Percentiles rank a stretch among this genome's conserved stretches.
Evolutionary conservation across 192 early-diverging fungal genomes (phyloP).

Genomic region (Coemansia sp.): DNA sequence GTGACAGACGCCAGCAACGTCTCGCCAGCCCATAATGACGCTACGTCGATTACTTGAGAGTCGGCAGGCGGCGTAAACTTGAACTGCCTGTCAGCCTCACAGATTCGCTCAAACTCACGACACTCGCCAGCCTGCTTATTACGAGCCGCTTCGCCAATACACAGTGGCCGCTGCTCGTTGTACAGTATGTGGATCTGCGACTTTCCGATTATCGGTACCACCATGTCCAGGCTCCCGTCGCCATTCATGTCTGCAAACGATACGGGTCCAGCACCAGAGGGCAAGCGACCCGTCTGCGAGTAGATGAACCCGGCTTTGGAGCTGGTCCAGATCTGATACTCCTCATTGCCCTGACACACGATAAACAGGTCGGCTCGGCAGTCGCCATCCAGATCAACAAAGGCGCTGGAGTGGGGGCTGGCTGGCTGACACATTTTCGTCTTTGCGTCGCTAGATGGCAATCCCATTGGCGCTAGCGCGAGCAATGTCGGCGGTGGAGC

Average conservation of each 20-base stretch:
- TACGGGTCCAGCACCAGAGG: slow-evolving; percentile 68
- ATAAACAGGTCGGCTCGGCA: slow-evolving; percentile 78
- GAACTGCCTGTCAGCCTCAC: slow-evolving; percentile 65
- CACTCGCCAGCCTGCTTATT: slow-evolving; percentile 47
- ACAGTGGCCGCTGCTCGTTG: slow-evolving; percentile 81
- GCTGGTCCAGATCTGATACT: slow-evolving; percentile 79
- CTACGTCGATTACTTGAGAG: slow-evolving; percentile 36
- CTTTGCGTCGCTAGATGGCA: slow-evolving; percentile 14
- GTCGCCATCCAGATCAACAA: slow-evolving; percentile 91
- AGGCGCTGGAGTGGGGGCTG: slow-evolving; percentile 87
- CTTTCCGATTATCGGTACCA: slow-evolving; percentile 64
- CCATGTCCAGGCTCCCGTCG: slow-evolving; percentile 85
- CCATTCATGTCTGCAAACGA: slow-evolving; percentile 93
- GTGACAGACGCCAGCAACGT: slow-evolving; percentile 51
- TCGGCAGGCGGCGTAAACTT: slow-evolving; percentile 38
- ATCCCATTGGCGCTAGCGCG: slow-evolving; percentile 11
- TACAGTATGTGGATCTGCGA: slow-evolving; percentile 77
- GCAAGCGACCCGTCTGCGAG: slow-evolving; percentile 62
- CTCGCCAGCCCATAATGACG: slow-evolving; percentile 49
- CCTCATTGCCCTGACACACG: slow-evolving; percentile 63
- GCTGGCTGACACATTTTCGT: slow-evolving; percentile 63
- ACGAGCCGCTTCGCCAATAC: slow-evolving; percentile 41
- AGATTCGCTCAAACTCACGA: slow-evolving; percentile 67
- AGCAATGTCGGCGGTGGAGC: slow-evolving; percentile 48
- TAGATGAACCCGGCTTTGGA: slow-evolving; percentile 64